Conservation (phyloP, 306 rosid genomes). For the Vigna unguiculata region DNA sequence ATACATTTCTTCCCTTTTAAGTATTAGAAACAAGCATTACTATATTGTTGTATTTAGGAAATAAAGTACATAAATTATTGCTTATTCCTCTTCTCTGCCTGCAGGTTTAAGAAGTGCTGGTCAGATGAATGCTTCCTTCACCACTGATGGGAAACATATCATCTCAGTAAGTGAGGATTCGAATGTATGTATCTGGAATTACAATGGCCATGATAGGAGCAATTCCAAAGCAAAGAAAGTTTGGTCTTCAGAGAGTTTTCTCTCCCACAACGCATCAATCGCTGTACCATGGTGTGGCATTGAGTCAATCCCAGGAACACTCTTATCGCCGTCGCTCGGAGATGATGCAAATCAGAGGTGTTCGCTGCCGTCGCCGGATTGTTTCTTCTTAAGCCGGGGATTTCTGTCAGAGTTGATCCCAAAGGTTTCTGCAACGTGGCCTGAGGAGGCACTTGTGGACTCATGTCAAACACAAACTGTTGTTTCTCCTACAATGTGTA, state of each 20-base stretch:
- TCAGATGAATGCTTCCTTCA: slow-evolving; percentile 78
- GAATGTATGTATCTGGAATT: slow-evolving; percentile 76
- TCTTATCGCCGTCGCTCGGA: slow-evolving; percentile 57
- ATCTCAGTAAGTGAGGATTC: slow-evolving; percentile 78
- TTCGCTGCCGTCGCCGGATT: slow-evolving; percentile 67
- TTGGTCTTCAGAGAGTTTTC: slow-evolving; percentile 71
- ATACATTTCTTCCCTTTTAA: background rate
- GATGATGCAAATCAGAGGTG: slow-evolving; percentile 50
- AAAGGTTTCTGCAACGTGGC: slow-evolving; percentile 83
- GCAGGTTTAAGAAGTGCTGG: slow-evolving; percentile 71
- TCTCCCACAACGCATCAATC: slow-evolving; percentile 63
- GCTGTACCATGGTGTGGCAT: slow-evolving; percentile 90
- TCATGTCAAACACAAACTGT: slow-evolving; percentile 51
- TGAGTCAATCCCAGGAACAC: slow-evolving; percentile 54
- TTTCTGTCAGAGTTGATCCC: slow-evolving; percentile 71
- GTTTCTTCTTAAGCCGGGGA: slow-evolving; percentile 66
- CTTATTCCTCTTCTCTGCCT: slow-evolving; percentile 1
- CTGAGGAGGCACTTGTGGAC: slow-evolving; percentile 66
- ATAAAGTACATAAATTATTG: background rate
- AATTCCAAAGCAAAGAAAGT: slow-evolving; percentile 60
- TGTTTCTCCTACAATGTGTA: slow-evolving; percentile 55
- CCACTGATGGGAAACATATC: slow-evolving; percentile 82
- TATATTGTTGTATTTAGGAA: background rate
- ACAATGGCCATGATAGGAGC: slow-evolving; percentile 56
- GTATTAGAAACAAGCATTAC: slow-evolving; percentile 6